Base-by-base conservation (phyloP, 2,329 filamentous ascomycete genomes). In the Davidsoniella eucalypti region DNA sequence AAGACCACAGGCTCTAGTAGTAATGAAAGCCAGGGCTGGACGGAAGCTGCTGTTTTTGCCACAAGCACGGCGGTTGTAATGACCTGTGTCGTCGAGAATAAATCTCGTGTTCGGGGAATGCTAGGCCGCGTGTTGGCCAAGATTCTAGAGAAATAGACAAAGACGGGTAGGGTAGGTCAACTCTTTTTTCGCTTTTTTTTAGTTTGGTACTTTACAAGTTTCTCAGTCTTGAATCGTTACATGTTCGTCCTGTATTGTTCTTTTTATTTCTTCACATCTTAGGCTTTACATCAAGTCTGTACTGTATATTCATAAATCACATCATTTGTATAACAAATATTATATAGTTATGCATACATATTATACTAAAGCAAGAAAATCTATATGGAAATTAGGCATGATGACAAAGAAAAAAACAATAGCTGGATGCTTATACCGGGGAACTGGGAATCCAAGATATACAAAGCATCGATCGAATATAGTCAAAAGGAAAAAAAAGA, bases 21-120 rank as follows among this genome's bases (percentile, higher is more conserved):
- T 62, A 60, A 63, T 2, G 57, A 63, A 52, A 66, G 78, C 58
- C 71, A 79, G 63, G 73, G 82, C 67, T 82, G 78, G 77, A 69
- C 74, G 47, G 82, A 87, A 67, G 77, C 70, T 37, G 54, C 76
- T 26, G 73, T 72, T 1, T 87, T 87, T 63, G 77, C 82, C 0
- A 60, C 72, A 42, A 84, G 81, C 59, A 73, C 77, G 8, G 82
- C 81, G 4, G 70, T 86, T 8, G 73, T 87, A n/a, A 73, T 87
- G 53, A 80, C 81, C 0, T 77, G 74, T 58, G 72, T 78, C 21
- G 64, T 70, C 39, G 82, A 86, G 64, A 76, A 78, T 44, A 75
- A 72, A 33, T 63, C 60, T 26, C 67, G 78, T 56, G 80, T 87
- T 23, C 70, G 82, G 51, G 83, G 83, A 4, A 73, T 87, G 42